Conservation (phyloP, 1,139 yeast genomes). For the Geotrichum phurueaensis region DNA sequence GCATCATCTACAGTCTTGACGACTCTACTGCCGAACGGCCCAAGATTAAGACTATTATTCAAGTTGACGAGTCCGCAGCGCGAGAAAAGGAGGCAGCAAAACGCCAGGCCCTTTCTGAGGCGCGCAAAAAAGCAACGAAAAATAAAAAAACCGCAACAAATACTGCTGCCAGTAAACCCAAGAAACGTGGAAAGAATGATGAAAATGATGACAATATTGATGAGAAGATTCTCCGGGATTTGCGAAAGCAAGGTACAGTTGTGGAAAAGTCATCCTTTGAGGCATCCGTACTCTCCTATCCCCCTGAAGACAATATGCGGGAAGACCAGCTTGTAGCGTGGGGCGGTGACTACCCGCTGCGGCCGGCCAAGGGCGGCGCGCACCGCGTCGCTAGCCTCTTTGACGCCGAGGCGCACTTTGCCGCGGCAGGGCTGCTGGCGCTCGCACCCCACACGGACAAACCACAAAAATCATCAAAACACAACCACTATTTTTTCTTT, state of each 20-base stretch:
- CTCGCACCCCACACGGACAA: constrained; percentile 56
- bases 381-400: constrained; percentile 34
- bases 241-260: constrained; percentile 37
- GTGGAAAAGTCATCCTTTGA: constrained; percentile 35
- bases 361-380: constrained; percentile 37
- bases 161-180: neutral
- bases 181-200: neutral
- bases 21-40: constrained; percentile 31
- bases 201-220: constrained; percentile 28
- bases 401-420: constrained; percentile 56
- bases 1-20: constrained; percentile 52
- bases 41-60: constrained; percentile 28
- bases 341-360: constrained; percentile 51
- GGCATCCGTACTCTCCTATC: constrained; percentile 45
- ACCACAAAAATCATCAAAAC: constrained; percentile 56
- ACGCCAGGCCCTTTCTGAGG: neutral
- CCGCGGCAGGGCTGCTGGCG: constrained; percentile 72
- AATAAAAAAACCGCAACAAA: neutral
- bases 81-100: constrained; percentile 2
- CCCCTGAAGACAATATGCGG: constrained; percentile 39
- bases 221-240: constrained; percentile 47
- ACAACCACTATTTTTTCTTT: constrained; percentile 66
- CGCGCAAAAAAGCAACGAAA: neutral
- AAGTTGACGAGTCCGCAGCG: constrained; percentile 11
- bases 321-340: constrained; percentile 45